These are phyloP conservation scores for Raffaelea ambrosiae DNA, from an alignment of 2,329 filamentous ascomycete genomes.

Conservation along the genomic window DNA sequence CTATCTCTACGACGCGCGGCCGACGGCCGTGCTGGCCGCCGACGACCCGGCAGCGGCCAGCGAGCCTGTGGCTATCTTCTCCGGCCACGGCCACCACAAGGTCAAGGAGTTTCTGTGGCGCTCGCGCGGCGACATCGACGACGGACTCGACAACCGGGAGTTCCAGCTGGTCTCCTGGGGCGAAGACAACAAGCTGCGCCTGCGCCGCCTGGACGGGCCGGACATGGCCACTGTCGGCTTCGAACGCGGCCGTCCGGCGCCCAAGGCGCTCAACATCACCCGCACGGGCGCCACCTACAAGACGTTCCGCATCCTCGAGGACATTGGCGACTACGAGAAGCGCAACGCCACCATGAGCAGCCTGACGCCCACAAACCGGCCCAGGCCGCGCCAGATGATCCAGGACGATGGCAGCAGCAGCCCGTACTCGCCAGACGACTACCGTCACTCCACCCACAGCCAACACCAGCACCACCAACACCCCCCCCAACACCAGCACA, in stretches of 20 bases:
- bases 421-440: not conserved
- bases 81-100: constrained; percentile 55
- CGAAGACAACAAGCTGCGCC: constrained; percentile 70
- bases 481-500: not conserved
- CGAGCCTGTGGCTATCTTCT: constrained; percentile 48
- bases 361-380: constrained; percentile 34
- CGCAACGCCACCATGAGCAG: constrained; percentile 55
- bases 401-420: not conserved
- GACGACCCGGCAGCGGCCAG: constrained; percentile 32
- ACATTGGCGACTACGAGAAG: constrained; percentile 47
- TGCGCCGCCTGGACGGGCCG: constrained; percentile 63
- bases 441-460: not conserved
- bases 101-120: constrained; percentile 93
- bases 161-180: constrained; percentile 94
- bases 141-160: constrained; percentile 70
- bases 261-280: constrained; percentile 61
- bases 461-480: constrained; percentile 1
- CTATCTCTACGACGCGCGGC: constrained; percentile 68
- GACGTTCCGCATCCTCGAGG: constrained; percentile 69
- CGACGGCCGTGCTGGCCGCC: constrained; percentile 21
- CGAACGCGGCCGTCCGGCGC: constrained; percentile 57
- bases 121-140: constrained; percentile 58
- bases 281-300: constrained; percentile 79
- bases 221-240: constrained; percentile 64
- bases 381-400: not conserved